phyloP scores from a whole-genome alignment of 495 filamentous ascomycete species.

The Darksidea phi region DNA sequence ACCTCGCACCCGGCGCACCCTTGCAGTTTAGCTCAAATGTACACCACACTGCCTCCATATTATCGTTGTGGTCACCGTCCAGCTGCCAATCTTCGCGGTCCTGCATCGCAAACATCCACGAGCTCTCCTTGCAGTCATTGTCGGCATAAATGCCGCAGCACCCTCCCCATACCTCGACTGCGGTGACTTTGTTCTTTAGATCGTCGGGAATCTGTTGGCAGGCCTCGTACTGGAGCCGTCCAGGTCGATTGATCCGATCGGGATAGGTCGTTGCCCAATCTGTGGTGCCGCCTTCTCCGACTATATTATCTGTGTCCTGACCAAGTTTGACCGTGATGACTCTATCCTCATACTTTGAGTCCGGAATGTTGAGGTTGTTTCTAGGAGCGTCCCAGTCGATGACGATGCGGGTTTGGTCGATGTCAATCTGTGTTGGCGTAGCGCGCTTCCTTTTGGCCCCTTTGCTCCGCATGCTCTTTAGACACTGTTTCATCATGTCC shows the following conservation, averaged over 20 bases:
- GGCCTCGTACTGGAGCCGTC: conserved; percentile 2
- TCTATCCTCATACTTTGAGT: not conserved
- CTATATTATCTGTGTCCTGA: not conserved
- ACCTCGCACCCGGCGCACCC: not conserved
- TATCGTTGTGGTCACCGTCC: not conserved
- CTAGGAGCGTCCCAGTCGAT: not conserved
- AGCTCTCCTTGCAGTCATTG: not conserved
- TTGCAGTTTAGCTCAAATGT: conserved; percentile 9
- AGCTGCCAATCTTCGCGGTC: conserved; percentile 1
- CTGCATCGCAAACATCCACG: conserved; percentile 5
- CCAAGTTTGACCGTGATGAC: not conserved
- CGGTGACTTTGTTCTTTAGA: conserved; percentile 1
- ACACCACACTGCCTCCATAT: conserved; percentile 2
- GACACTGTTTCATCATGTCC: conserved; percentile 2
- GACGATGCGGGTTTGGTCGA: not conserved
- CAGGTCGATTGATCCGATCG: not conserved
- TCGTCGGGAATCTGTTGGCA: not conserved
- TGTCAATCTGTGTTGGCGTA: not conserved
- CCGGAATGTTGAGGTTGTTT: conserved; percentile 4
- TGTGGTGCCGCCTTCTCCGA: not conserved
- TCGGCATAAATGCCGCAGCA: conserved; percentile 9
- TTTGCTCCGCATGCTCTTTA: not conserved
- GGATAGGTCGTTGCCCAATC: conserved; percentile 1
- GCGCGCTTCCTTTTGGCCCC: not conserved
- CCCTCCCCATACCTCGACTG: conserved; percentile 2